Evolutionary conservation across 148 eudicot species (phyloP), one percentile per base, ranked within the genome.

Genomic region (Silene conica): DNA sequence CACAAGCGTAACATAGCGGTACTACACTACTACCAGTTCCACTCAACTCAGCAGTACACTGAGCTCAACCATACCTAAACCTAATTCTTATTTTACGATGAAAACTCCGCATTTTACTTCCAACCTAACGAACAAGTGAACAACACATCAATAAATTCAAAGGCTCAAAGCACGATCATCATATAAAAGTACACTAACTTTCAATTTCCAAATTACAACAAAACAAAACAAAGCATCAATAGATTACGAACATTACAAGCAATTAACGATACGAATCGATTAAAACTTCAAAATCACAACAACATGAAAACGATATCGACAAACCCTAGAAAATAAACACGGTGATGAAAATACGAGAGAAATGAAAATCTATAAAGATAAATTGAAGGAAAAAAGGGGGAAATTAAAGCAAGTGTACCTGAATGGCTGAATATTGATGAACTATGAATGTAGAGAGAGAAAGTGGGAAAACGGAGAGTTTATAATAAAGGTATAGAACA

Each of bases 321-420:
- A 66, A 72, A 72, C 67, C 80, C 72, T 72, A 78, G 48, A 65
- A 78, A 57, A 41, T 13, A 48, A 50, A 18, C 5, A 38, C 43
- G 8, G 8, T 38, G 0, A 6, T 9, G 8, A 38, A 38, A 38
- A 5, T 0, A 38, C 2, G 43, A 38, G 8, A 38, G 43, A 43
- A 48, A 48, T 48, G 15, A 48, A 48, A 48, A 1, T 3, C 12
- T 10, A 12, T 48, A 48, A 48, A 48, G 16, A 48, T 48, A 14
- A 48, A 48, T 48, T 48, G 54, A 11, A 11, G 16, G 2, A 12
- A 48, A 48, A 48, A 48, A 14, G 16, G 52, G 54, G 54, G 54
- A 48, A 46, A 48, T 48, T 11, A 48, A 48, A 48, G 54, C 54
- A 13, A 12, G 54, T 48, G 54, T 48, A 48, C 54, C 54, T 11